Percentiles rank a stretch among this genome's conserved stretches.
These are phyloP conservation scores for Aspergillus leporis DNA, from an alignment of 495 filamentous ascomycete genomes.

Conservation along the genomic window DNA sequence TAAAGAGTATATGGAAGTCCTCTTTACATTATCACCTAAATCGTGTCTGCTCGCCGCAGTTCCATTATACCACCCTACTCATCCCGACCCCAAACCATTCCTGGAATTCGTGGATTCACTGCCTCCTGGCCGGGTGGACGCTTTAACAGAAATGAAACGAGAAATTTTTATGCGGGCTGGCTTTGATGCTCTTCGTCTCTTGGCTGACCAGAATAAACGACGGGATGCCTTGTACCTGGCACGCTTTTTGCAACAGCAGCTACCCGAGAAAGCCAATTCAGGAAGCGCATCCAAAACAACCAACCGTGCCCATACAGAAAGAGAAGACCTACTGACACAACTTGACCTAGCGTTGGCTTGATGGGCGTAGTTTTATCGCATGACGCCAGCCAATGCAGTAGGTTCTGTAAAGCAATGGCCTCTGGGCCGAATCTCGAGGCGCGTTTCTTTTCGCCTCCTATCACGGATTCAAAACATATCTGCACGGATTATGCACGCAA, in stretches of 20 bases:
- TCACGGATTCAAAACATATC: background rate
- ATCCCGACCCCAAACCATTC: constrained; percentile 34
- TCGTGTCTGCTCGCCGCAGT: constrained; percentile 27
- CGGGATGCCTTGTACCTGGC: constrained; percentile 33
- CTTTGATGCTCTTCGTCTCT: constrained; percentile 37
- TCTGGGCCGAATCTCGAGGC: background rate
- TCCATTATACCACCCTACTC: constrained; percentile 36
- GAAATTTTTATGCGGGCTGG: constrained; percentile 31
- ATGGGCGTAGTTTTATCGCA: constrained; percentile 11
- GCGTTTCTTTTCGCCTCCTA: background rate
- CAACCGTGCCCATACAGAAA: constrained; percentile 18
- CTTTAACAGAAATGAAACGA: constrained; percentile 22
- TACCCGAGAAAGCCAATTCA: constrained; percentile 24
- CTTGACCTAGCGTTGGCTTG: constrained; percentile 34
- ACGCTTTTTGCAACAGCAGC: constrained; percentile 31
- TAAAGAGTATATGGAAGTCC: constrained; percentile 30
- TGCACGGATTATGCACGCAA: background rate
- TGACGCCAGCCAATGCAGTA: background rate
- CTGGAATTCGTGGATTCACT: constrained; percentile 26
- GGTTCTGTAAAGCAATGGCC: background rate
- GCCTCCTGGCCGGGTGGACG: constrained; percentile 16
- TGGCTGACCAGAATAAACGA: constrained; percentile 33
- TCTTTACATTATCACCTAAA: constrained; percentile 27
- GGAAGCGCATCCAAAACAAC: constrained; percentile 1
- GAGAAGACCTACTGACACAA: constrained; percentile 30